Percentiles rank a stretch among this genome's conserved stretches.
Evolutionary conservation across 1,284 basidiomycete species (phyloP).

Genomic region (Malassezia furfur): DNA sequence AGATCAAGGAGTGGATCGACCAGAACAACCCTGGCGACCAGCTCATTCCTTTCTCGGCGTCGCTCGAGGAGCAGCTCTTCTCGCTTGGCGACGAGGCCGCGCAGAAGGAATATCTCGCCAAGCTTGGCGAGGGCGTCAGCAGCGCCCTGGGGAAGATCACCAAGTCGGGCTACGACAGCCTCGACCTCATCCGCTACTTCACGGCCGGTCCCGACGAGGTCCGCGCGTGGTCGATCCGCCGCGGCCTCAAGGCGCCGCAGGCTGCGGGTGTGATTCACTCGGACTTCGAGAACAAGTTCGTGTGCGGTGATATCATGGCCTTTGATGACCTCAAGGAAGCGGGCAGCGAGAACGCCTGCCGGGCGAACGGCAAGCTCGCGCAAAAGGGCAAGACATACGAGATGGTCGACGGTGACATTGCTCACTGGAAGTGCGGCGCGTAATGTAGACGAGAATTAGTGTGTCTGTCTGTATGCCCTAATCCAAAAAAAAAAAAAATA

Average conservation of each 20-base stretch:
- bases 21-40: slow-evolving; percentile 89
- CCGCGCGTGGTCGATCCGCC: slow-evolving; percentile 88
- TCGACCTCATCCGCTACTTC: slow-evolving; percentile 54
- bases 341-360: slow-evolving; percentile 79
- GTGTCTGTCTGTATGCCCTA: background rate
- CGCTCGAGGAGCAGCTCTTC: slow-evolving; percentile 82
- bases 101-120: slow-evolving; percentile 32
- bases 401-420: slow-evolving; percentile 48
- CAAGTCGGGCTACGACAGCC: slow-evolving; percentile 43
- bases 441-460: background rate
- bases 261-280: slow-evolving; percentile 96
- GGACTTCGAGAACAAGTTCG: slow-evolving; percentile 95
- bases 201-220: slow-evolving; percentile 95
- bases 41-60: slow-evolving; percentile 93
- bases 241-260: slow-evolving; percentile 86
- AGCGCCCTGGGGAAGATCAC: slow-evolving; percentile 45
- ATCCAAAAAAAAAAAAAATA: background rate
- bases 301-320: slow-evolving; percentile 98
- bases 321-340: slow-evolving; percentile 84
- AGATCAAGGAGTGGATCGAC: slow-evolving; percentile 99
- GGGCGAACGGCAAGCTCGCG: slow-evolving; percentile 86
- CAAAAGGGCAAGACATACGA: slow-evolving; percentile 97
- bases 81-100: slow-evolving; percentile 38
- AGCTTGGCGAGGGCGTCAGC: slow-evolving; percentile 36
- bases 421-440: slow-evolving; percentile 29